phyloP scores from a whole-genome alignment of 2,329 filamentous ascomycete species.

The Leptographium wingfieldii region DNA sequence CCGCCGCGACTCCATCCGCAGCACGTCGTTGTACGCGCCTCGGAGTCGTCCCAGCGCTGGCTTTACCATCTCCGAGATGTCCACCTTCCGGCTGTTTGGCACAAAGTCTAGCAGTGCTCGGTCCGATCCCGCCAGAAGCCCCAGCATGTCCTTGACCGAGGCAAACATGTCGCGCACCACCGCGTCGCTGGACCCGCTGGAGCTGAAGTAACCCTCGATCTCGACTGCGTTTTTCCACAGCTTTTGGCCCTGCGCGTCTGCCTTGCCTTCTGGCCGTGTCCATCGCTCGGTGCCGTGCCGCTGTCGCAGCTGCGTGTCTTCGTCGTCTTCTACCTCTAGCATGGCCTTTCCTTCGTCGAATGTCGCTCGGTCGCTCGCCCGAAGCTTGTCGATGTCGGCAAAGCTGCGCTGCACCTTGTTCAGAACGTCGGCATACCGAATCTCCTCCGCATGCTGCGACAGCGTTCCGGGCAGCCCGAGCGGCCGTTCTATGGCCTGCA shows the following conservation, averaged over 20 bases:
- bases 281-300: conserved; percentile 85
- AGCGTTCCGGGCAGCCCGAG: conserved; percentile 77
- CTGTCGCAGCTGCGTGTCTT: conserved; percentile 62
- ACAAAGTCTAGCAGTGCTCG: conserved; percentile 78
- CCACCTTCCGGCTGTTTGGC: conserved; percentile 67
- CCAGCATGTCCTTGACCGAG: conserved; percentile 61
- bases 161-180: conserved; percentile 66
- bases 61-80: conserved; percentile 70
- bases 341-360: conserved; percentile 77
- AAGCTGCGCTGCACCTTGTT: conserved; percentile 67
- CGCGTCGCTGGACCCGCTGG: conserved; percentile 40
- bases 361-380: conserved; percentile 60
- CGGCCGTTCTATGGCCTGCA: conserved; percentile 91
- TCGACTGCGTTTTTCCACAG: conserved; percentile 64
- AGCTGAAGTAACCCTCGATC: conserved; percentile 76
- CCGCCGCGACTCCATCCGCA: conserved; percentile 67
- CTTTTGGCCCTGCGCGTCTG: conserved; percentile 53
- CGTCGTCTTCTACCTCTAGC: conserved; percentile 65
- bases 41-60: conserved; percentile 65
- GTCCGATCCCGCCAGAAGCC: conserved; percentile 66
- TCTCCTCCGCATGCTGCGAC: conserved; percentile 83
- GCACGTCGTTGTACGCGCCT: conserved; percentile 72
- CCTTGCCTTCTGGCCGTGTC: conserved; percentile 55
- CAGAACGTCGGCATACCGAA: conserved; percentile 79
- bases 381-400: conserved; percentile 82